Evolutionary conservation across 352 stramenopile species (phyloP).

Genomic region (Halophytophthora batemanensis): DNA sequence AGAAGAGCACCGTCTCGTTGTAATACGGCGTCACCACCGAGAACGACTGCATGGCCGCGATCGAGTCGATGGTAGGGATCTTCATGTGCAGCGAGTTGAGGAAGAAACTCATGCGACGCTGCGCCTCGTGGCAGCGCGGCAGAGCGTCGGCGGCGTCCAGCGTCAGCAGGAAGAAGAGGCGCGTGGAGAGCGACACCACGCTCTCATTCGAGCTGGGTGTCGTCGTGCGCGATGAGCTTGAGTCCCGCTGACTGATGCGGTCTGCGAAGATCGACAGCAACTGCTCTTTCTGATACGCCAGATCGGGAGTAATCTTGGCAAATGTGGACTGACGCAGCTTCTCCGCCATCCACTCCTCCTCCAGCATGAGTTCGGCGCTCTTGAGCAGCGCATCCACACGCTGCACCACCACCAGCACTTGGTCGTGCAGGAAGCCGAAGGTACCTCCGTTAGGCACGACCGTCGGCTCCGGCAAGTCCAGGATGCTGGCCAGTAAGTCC

Average conservation of each 20-base stretch:
- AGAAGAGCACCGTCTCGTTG: slow-evolving; percentile 86
- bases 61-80: slow-evolving; percentile 80
- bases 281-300: slow-evolving; percentile 78
- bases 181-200: slow-evolving; percentile 71
- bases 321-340: slow-evolving; percentile 79
- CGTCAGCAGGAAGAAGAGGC: slow-evolving; percentile 82
- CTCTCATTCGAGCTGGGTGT: slow-evolving; percentile 79
- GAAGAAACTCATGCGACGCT: slow-evolving; percentile 89
- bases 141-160: slow-evolving; percentile 80
- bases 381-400: slow-evolving; percentile 75
- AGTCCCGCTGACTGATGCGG: slow-evolving; percentile 55
- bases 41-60: slow-evolving; percentile 87
- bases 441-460: slow-evolving; percentile 47
- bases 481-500: slow-evolving; percentile 77
- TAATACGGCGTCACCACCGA: slow-evolving; percentile 89
- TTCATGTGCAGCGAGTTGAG: slow-evolving; percentile 87
- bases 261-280: slow-evolving; percentile 74
- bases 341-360: slow-evolving; percentile 86
- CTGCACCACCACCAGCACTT: slow-evolving; percentile 75
- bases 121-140: slow-evolving; percentile 79
- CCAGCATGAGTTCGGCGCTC: slow-evolving; percentile 81
- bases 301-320: slow-evolving; percentile 69
- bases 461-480: slow-evolving; percentile 78
- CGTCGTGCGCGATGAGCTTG: slow-evolving; percentile 33
- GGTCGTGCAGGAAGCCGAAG: slow-evolving; percentile 68